These are phyloP conservation scores for Thraustochytrium sp. DNA, from an alignment of 352 stramenopile species.

Conservation along the genomic window DNA sequence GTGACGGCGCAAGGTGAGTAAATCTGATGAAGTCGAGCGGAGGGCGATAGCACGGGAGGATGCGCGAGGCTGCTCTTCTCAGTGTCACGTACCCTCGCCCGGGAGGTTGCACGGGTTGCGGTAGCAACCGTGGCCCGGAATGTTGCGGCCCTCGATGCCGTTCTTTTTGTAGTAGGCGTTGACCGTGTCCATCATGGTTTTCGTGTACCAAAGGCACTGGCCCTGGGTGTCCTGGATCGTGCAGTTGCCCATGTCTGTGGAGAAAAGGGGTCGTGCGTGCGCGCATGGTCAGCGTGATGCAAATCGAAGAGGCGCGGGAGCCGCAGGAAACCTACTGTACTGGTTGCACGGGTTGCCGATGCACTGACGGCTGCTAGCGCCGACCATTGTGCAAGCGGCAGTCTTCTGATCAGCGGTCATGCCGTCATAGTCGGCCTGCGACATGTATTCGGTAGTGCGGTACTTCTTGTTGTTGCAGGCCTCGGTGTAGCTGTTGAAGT, in stretches of 20 bases:
- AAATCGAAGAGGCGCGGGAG: background rate
- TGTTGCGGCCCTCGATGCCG: background rate
- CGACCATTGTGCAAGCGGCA: background rate
- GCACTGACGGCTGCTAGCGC: background rate
- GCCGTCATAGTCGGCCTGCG: background rate
- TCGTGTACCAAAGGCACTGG: conserved; percentile 12
- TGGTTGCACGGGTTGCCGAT: conserved; percentile 37
- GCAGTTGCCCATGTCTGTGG: background rate
- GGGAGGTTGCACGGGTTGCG: conserved; percentile 29
- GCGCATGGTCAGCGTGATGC: background rate
- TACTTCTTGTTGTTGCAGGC: background rate
- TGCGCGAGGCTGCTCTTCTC: background rate
- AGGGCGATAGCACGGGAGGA: too few relatives aligned
- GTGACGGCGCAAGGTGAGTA: background rate
- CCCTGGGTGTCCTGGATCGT: conserved; percentile 2
- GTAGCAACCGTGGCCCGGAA: conserved; percentile 21
- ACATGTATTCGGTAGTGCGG: background rate
- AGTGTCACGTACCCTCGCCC: background rate
- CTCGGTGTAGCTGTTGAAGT: background rate
- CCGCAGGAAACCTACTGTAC: background rate
- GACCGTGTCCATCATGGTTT: background rate
- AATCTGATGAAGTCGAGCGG: too few relatives aligned
- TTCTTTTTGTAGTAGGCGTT: background rate
- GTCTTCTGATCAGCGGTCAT: background rate
- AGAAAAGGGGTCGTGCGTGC: background rate